Evolutionary conservation across 805 yeast species (phyloP).

Genomic region (Wickerhamomyces sydowiorum): DNA sequence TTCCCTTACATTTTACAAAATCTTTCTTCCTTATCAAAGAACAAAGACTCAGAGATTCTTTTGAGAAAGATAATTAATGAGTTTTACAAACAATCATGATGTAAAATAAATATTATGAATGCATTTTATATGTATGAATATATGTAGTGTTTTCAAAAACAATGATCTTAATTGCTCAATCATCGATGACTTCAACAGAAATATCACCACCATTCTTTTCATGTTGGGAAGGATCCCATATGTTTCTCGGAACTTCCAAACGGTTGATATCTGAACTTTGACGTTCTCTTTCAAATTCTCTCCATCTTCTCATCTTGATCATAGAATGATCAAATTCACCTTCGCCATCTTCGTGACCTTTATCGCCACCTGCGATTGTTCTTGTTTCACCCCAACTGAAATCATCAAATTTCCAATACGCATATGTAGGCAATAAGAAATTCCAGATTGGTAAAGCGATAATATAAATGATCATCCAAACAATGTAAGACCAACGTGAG

Average conservation of each 20-base stretch:
- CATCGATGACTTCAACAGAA: constrained; percentile 6
- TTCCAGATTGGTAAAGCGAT: constrained; percentile 92
- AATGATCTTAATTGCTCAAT: background rate
- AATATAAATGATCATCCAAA: constrained; percentile 77
- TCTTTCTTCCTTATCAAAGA: background rate
- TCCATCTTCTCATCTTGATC: constrained; percentile 91
- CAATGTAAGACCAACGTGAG: constrained; percentile 60
- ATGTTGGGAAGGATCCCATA: constrained; percentile 22
- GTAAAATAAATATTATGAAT: background rate
- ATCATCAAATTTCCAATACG: constrained; percentile 94
- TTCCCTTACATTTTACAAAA: background rate
- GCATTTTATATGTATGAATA: too few relatives aligned
- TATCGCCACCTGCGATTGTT: constrained; percentile 65
- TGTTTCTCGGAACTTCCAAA: constrained; percentile 18
- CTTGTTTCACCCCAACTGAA: constrained; percentile 96
- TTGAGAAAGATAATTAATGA: background rate
- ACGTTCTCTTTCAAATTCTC: constrained; percentile 77
- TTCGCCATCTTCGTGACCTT: constrained; percentile 59
- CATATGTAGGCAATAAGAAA: constrained; percentile 77
- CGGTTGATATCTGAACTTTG: constrained; percentile 7
- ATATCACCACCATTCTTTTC: constrained; percentile 7
- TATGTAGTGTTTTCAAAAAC: too few relatives aligned
- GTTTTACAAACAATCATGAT: background rate
- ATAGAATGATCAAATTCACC: constrained; percentile 91
- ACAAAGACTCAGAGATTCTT: background rate